Evolutionary conservation across 495 filamentous ascomycete species (phyloP).

Genomic region (Tirmania nivea): DNA sequence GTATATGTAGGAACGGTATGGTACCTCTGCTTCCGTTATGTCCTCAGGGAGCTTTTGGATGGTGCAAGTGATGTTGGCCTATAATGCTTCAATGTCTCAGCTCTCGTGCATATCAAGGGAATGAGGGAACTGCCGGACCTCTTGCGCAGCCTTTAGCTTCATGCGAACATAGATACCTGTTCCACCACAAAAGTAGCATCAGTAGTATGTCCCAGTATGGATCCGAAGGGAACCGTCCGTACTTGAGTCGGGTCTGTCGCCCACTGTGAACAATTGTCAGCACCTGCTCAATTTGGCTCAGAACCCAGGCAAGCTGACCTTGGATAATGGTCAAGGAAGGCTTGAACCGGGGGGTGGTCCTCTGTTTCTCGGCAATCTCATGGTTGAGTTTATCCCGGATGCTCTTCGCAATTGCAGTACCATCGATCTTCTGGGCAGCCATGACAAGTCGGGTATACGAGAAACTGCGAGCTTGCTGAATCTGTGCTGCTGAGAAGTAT

Average conservation of each 20-base stretch:
- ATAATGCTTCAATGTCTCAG: neutral
- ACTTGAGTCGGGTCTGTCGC: slow-evolving; percentile 82
- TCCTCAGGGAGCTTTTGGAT: slow-evolving; percentile 60
- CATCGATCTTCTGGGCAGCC: slow-evolving; percentile 82
- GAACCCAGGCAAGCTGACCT: slow-evolving; percentile 28
- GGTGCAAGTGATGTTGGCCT: slow-evolving; percentile 79
- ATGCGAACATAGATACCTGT: slow-evolving; percentile 95
- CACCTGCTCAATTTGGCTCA: slow-evolving; percentile 5
- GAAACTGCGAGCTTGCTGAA: neutral
- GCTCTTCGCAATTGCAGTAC: slow-evolving; percentile 74
- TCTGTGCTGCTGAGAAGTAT: neutral
- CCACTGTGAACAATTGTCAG: slow-evolving; percentile 32
- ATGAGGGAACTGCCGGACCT: slow-evolving; percentile 30
- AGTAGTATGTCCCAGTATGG: neutral
- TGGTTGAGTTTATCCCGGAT: slow-evolving; percentile 59
- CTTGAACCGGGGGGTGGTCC: slow-evolving; percentile 61
- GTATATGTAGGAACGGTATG: neutral
- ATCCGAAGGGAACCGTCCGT: slow-evolving; percentile 20
- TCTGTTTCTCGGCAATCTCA: slow-evolving; percentile 63
- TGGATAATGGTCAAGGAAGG: slow-evolving; percentile 84
- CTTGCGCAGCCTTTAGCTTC: slow-evolving; percentile 92
- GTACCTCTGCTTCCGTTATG: slow-evolving; percentile 51
- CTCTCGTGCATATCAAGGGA: no score
- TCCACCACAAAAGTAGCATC: neutral
- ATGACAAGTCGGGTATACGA: slow-evolving; percentile 23